Base-by-base conservation (phyloP, 2,329 filamentous ascomycete genomes). In the Arthrinium puccinioides region DNA sequence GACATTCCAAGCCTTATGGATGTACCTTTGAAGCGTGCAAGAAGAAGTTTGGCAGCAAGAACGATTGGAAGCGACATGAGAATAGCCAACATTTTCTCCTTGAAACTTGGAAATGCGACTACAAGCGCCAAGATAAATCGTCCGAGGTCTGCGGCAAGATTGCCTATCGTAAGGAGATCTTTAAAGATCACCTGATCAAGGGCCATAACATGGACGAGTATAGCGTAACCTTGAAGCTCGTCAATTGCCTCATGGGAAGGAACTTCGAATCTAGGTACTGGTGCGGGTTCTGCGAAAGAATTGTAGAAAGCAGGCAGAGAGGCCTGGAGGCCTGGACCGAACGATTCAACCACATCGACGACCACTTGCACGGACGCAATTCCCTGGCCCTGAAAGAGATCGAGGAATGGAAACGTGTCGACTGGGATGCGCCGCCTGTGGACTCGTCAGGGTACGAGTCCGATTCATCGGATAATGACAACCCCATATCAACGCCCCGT, bases 11-110 rank as follows among this genome's bases (percentile, higher is more conserved):
- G 46, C 89, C 87, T 0, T 95, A 90, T 44, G 80, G 79, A 10
- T 96, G 89, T 58, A 94, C 87, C 0, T 84, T 80, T 45, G 60
- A 67, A 8, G 60, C 64, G 21, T 95, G 89, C 52, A 58, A 62
- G 33, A 88, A 87, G 52, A 67, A 56, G 0, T 95, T 95, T 48
- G 89, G 89, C n/a, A 89, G 84, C 58, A 94, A 95, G 55, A 89
- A 87, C 41, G 89, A 96, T 59, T 96, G 79, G 89, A 94, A 94
- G 55, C 78, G 89, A 2, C 89, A 96, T 52, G 90, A 96, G 53
- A 83, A 79, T 46, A 79, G 75, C 13, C 84, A 90, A 51, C 88
- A 95, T 55, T 78, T 75, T 43, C 76, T 83, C 41, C 58, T 74
- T 6, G 82, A 88, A 51, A 70, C 72, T 32, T 95, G 84, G 79